These are phyloP conservation scores for Colletotrichum theobromicola DNA, from an alignment of 2,329 filamentous ascomycete species.

Conservation along the genomic window DNA sequence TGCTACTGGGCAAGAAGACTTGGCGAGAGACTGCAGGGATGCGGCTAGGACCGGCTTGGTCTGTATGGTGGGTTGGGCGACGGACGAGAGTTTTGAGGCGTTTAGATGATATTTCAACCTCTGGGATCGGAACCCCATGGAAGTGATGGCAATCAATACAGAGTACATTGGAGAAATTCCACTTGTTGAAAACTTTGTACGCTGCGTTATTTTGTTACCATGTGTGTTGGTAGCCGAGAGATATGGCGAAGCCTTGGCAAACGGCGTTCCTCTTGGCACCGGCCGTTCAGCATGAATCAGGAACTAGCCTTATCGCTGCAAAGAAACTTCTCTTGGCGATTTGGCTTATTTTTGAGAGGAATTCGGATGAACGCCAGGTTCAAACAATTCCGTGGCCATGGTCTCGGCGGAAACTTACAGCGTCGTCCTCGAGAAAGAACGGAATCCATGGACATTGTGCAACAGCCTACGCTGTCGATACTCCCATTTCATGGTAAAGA, in stretches of 20 bases:
- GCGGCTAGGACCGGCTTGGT: constrained; percentile 34
- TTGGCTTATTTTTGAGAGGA: not conserved
- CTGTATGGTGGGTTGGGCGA: constrained; percentile 36
- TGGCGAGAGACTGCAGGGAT: constrained; percentile 29
- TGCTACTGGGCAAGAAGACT: constrained; percentile 29
- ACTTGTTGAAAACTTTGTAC: not conserved
- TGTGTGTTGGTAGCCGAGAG: not conserved
- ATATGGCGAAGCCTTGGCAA: not conserved
- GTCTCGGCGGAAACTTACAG: not conserved
- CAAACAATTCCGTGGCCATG: not conserved
- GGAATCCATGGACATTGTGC: not conserved
- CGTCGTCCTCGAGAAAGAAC: not conserved
- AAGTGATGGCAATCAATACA: not conserved
- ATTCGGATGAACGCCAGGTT: not conserved
- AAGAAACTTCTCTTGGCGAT: not conserved
- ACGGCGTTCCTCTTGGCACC: constrained; percentile 1
- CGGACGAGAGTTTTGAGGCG: constrained; percentile 24
- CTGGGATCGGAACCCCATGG: not conserved
- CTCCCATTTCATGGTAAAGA: not conserved
- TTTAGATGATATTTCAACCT: not conserved
- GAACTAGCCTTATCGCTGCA: not conserved
- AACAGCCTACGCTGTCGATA: not conserved
- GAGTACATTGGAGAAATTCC: not conserved
- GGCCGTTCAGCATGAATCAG: not conserved
- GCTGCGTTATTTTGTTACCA: not conserved